Evolutionary conservation across 2,329 filamentous ascomycete genomes (phyloP), one percentile per base, ranked within the genome.

Genomic region (Fusarium globosum): DNA sequence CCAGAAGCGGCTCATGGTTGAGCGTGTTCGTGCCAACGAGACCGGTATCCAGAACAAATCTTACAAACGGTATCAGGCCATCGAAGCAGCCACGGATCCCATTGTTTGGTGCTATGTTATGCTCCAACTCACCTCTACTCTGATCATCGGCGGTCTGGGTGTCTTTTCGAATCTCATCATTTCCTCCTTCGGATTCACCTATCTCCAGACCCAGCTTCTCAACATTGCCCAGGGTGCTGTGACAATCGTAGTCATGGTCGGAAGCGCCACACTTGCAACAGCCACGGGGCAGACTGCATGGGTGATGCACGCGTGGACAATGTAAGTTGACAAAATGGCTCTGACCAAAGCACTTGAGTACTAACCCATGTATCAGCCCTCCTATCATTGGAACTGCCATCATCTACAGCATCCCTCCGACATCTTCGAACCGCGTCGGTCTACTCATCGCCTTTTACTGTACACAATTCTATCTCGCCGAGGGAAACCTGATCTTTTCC

Each of bases 361-460:
- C 20, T 8, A 15, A 11, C 15, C 26, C 7, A 49, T 33, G 4
- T 2, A 6, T 23, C 28, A 7, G 72, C 6, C 66, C 69, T n/a
- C 61, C 84, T 10, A 82, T 85, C 7, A 73, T 83, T 16, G 85
- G 85, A 6, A 85, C 82, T 16, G 80, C 81, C 2, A 73, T 85
- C 7, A 83, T 86, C 45, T 84, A 83, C 45, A 75, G 73, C 28
- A 73, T 82, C 65, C 77, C 68, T 30, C 82, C 74, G 38, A 81
- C 58, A 30, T 62, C 66, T 0, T 69, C 67, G 6, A 81, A 82
- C 11, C 79, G 79, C 4, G 81, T 82, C 5, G 82, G 84, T 35
- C 79, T 86, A 3, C 76, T 82, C 7, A 76, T 81, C 11, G 79
- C 80, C 26, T 85, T 86, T 39, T 85, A 84, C 38, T 86, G 84